Base-by-base conservation (phyloP, 495 filamentous ascomycete species). In the Pyrenula aspistea region DNA sequence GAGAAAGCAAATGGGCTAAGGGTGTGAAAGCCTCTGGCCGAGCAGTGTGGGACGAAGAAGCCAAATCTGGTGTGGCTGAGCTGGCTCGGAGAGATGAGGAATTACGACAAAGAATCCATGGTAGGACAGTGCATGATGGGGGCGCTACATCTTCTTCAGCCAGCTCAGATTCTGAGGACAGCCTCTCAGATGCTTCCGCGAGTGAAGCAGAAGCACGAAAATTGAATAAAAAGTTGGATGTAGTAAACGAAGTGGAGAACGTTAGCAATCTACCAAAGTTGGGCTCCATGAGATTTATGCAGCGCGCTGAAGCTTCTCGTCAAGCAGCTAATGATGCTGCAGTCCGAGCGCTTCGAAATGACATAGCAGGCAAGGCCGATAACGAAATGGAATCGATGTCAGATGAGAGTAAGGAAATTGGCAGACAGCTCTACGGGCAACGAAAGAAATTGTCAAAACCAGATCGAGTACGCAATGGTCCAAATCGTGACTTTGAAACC, bases 1-100 rank as follows among this genome's bases (percentile, higher is more conserved):
- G 83, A 55, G 88, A 95, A 36, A 96, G 91, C 72, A 95, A 88
- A 62, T 98, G 92, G 90, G 91, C 92, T 11, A 96, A 95, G 74
- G 82, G 82, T 54, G 74, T 91, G 59, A 93, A 91, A 65, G 79
- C 88, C 57, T 86, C 80, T 50, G 86, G 87, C 8, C 82, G 87
- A 49, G 83, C 83, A 19, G 81, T 83, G 2, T 93, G 89, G 89
- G 88, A 94, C 61, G 87, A 89, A 47, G 84, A 92, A 62, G 88
- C 87, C 42, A 80, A 86, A 49, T 72, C 82, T 51, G 87, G 86
- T 25, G 78, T 95, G 25, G 79, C 77, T 1, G 92, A 96, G 60
- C 85, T 91, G 78, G 89, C 92, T 0, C 76, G 84, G 60, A 79
- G 85, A 61, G 88, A 91, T 58, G 91, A 97, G 55, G 91, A 96